Evolutionary conservation across 768 basidiomycete species (phyloP), one percentile per base, ranked within the genome.

Genomic region (Lactarius sanguifluus): DNA sequence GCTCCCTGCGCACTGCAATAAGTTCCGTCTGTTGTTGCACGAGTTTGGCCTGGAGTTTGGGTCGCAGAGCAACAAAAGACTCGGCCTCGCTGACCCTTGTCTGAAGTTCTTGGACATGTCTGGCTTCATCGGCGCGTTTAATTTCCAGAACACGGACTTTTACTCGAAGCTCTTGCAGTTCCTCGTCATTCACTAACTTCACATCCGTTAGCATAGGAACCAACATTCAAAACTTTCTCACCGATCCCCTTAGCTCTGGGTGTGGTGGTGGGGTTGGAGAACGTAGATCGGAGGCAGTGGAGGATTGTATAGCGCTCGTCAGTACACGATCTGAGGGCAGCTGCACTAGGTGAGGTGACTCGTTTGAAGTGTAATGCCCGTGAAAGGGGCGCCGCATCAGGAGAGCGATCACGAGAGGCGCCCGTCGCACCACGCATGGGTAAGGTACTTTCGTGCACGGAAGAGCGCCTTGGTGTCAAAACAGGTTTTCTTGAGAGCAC

Each of bases 41-140:
- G 57, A 96, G 84, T 75, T 96, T 96, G 41, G 90, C 90, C 77
- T 94, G 92, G 38, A 96, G 83, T 76, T 96, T 98, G 0, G 94
- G 93, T n/a, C 90, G 83, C 18, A 94, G 81, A 6, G 91, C 82
- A 34, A 91, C 86, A 71, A 95, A 93, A 16, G 88, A 82, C 73
- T 94, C 92, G 0, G 90, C 91, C 68, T 97, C 96, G 6, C 83
- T 81, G 8, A 93, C 85, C n/a, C 91, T 86, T 1, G 85, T 81
- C 74, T 98, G 94, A 15, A 97, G 86, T 72, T 91, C 89, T 58
- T 91, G 88, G 40, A 98, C 81, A 68, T 87, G 87, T 20, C 92
- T 88, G 1, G 91, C 82, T 73, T 98, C 96, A 61, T 98, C 95
- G 1, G 87, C 83, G 18, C 93, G 89, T 73, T 93, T 90, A 10